These are phyloP conservation scores for Scheffersomyces stipitis DNA, from an alignment of 805 yeast genomes.

Conservation along the genomic window DNA sequence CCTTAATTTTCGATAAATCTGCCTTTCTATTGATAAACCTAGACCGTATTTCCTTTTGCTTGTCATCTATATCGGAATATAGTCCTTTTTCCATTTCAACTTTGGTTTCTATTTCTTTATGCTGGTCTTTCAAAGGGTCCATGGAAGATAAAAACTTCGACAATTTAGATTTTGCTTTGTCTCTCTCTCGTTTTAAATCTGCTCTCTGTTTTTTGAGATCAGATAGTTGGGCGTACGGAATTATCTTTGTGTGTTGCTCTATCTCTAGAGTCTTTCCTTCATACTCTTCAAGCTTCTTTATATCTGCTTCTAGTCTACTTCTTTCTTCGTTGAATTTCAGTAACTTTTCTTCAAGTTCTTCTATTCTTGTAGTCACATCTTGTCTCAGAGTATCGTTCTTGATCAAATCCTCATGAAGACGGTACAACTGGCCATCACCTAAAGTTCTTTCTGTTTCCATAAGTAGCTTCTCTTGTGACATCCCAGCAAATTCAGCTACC, in stretches of 20 bases:
- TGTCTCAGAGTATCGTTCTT: slow-evolving; percentile 44
- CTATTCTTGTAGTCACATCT: slow-evolving; percentile 24
- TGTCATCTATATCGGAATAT: slow-evolving; percentile 1
- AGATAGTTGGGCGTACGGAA: slow-evolving; percentile 41
- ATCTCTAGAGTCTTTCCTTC: slow-evolving; percentile 43
- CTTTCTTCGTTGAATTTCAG: slow-evolving; percentile 35
- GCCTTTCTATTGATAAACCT: slow-evolving; percentile 3
- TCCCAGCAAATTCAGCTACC: slow-evolving; percentile 86
- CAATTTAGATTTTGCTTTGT: slow-evolving; percentile 33
- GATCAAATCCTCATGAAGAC: slow-evolving; percentile 57
- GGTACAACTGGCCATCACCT: slow-evolving; percentile 56
- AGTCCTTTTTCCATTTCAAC: slow-evolving; percentile 8
- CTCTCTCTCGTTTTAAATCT: slow-evolving; percentile 33
- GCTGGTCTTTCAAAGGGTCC: slow-evolving; percentile 21
- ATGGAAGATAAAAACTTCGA: slow-evolving; percentile 21
- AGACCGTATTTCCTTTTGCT: slow-evolving; percentile 7
- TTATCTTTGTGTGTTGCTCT: slow-evolving; percentile 34
- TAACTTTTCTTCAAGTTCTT: slow-evolving; percentile 27
- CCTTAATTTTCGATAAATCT: slow-evolving; percentile 3
- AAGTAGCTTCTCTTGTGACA: slow-evolving; percentile 72
- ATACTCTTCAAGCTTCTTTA: slow-evolving; percentile 45
- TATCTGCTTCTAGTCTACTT: slow-evolving; percentile 44
- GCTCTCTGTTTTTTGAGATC: slow-evolving; percentile 35
- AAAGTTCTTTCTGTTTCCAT: slow-evolving; percentile 80
- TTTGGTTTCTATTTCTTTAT: slow-evolving; percentile 4